These are phyloP conservation scores for Mycena polygramma DNA, from an alignment of 768 basidiomycete species.

Conservation along the genomic window DNA sequence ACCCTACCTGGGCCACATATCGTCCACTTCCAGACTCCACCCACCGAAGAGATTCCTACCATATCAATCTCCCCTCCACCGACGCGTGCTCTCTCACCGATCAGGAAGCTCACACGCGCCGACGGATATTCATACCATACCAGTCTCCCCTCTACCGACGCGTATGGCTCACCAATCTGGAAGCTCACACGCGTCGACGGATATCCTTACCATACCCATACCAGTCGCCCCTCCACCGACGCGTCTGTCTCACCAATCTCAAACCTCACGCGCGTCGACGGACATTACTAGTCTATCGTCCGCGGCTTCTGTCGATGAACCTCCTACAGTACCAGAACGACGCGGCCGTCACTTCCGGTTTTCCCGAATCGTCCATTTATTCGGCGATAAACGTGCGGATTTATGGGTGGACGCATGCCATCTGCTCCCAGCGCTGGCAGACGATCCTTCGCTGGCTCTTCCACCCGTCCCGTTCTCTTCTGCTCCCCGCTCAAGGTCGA, in stretches of 20 bases:
- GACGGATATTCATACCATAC: conserved; percentile 1
- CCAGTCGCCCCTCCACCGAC: conserved; percentile 16
- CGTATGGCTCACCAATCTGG: conserved; percentile 13
- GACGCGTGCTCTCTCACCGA: no score
- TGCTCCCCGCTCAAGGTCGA: conserved; percentile 5
- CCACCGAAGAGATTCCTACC: no score
- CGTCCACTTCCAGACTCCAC: no score
- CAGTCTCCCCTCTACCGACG: conserved; percentile 25
- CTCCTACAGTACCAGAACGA: neutral
- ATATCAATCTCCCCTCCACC: no score
- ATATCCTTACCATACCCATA: conserved; percentile 12
- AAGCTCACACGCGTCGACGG: conserved; percentile 16
- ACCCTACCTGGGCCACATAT: no score
- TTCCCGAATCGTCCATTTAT: conserved; percentile 26
- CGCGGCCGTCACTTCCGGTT: conserved; percentile 25
- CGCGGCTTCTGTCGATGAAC: neutral
- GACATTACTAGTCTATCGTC: conserved; percentile 12
- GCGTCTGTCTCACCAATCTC: conserved; percentile 13
- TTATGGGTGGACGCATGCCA: neutral
- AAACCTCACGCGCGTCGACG: conserved; percentile 13
- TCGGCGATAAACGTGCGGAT: conserved; percentile 22
- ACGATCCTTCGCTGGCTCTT: neutral
- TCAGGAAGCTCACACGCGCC: no score
- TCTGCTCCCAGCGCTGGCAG: neutral
- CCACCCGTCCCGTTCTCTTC: no score